These are phyloP conservation scores for Emergomyces pasteurianus DNA, from an alignment of 2,329 filamentous ascomycete species.

Conservation along the genomic window DNA sequence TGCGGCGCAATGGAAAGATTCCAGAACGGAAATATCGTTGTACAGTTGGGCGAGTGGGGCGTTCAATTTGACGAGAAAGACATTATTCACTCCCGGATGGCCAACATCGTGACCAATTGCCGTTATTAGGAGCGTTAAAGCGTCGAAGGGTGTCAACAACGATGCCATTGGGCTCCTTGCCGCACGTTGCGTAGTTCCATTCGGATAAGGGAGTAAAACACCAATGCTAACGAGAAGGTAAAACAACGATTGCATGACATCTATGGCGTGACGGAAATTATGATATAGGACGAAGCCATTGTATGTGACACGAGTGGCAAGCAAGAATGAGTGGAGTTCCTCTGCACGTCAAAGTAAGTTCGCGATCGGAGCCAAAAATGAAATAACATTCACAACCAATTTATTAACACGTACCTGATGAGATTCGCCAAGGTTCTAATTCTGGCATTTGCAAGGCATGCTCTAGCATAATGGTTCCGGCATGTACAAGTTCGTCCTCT, in stretches of 20 bases:
- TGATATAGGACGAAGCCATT: slow-evolving; percentile 95
- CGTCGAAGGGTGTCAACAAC: slow-evolving; percentile 76
- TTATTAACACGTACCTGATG: slow-evolving; percentile 50
- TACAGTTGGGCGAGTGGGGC: slow-evolving; percentile 89
- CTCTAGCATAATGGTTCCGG: slow-evolving; percentile 75
- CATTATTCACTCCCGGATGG: slow-evolving; percentile 95
- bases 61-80: slow-evolving; percentile 84
- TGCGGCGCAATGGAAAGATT: slow-evolving; percentile 94
- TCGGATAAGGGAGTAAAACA: slow-evolving; percentile 56
- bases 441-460: slow-evolving; percentile 76
- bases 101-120: slow-evolving; percentile 98
- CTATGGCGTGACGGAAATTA: slow-evolving; percentile 94
- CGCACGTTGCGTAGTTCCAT: slow-evolving; percentile 19
- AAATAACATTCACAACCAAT: slow-evolving; percentile 11
- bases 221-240: slow-evolving; percentile 76
- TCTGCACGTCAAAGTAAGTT: slow-evolving; percentile 37
- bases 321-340: slow-evolving; percentile 71
- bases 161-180: slow-evolving; percentile 54
- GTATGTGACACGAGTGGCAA: slow-evolving; percentile 86
- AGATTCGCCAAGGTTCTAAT: slow-evolving; percentile 66
- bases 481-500: slow-evolving; percentile 82
- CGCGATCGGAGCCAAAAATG: neutral
- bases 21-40: slow-evolving; percentile 91
- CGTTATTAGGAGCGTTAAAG: slow-evolving; percentile 76
- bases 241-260: slow-evolving; percentile 89